Conservation (phyloP, 1,139 yeast genomes). For the Candida neerlandica region DNA sequence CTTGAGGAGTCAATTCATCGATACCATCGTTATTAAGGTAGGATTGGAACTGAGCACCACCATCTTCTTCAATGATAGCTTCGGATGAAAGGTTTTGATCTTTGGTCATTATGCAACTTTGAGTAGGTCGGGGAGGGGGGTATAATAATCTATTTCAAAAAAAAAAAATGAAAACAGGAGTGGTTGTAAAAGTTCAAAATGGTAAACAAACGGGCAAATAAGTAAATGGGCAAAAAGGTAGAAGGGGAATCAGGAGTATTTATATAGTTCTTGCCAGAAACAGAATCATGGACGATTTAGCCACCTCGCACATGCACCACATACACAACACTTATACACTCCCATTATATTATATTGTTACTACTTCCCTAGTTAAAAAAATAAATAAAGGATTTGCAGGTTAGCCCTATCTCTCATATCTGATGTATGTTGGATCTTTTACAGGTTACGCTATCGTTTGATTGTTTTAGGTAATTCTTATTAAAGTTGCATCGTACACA, state of each 20-base stretch:
- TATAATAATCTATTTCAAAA: neutral
- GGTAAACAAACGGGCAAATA: no score
- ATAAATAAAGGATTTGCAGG: no score
- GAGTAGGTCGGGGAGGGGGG: neutral
- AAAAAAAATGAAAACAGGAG: neutral
- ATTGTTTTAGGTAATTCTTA: neutral
- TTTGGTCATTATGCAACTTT: slow-evolving; percentile 2
- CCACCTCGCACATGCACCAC: neutral
- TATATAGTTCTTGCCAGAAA: no score
- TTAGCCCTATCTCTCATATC: no score
- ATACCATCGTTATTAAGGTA: slow-evolving; percentile 73
- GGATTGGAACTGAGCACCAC: slow-evolving; percentile 40
- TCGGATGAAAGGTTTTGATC: slow-evolving; percentile 6
- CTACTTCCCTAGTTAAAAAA: no score
- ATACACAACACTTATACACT: no score
- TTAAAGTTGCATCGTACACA: neutral
- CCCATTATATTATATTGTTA: no score
- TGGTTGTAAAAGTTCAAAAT: neutral
- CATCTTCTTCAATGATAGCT: slow-evolving; percentile 15
- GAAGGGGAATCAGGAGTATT: neutral
- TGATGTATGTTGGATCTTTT: no score
- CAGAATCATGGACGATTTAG: neutral
- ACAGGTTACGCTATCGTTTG: neutral
- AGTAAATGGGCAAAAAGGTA: neutral
- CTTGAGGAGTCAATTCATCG: slow-evolving; percentile 61